Conservation (phyloP, 305 asterid genomes). For the Fraxinus floribunda region DNA sequence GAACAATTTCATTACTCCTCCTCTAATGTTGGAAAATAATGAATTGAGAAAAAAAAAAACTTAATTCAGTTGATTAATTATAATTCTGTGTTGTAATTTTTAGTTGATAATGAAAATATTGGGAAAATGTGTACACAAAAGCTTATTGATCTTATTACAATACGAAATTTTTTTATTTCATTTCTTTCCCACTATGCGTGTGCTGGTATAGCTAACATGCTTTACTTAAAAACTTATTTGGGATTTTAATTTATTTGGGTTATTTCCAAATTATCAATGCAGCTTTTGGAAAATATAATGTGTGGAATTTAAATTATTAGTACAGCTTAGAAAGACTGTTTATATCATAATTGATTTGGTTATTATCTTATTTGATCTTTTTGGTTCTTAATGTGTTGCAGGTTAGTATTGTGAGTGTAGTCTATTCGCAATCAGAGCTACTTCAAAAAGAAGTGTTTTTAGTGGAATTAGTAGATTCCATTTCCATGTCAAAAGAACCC, state of each 20-base stretch:
- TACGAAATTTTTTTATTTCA: constrained; percentile 1
- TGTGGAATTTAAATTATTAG: neutral
- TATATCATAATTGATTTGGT: neutral
- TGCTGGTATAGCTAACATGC: neutral
- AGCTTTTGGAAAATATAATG: neutral
- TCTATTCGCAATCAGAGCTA: constrained; percentile 90
- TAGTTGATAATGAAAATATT: constrained; percentile 2
- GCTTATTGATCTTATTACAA: constrained; percentile 15
- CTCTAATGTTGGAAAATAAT: neutral
- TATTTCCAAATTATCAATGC: neutral
- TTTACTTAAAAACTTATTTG: neutral
- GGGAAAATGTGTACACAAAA: neutral
- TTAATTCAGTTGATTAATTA: neutral
- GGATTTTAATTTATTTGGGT: neutral
- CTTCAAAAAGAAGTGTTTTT: constrained; percentile 95
- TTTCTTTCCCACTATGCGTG: neutral
- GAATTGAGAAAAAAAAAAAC: neutral
- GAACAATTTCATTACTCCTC: constrained; percentile 8
- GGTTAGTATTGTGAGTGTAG: constrained; percentile 97
- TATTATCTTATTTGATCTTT: constrained; percentile 12
- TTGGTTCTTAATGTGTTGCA: constrained; percentile 35
- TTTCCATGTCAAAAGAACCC: constrained; percentile 88
- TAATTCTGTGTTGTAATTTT: neutral
- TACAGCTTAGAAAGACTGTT: neutral
- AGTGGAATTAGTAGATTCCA: constrained; percentile 90